Base-by-base conservation (phyloP, 768 basidiomycete genomes). In the Mrakia gelida region DNA sequence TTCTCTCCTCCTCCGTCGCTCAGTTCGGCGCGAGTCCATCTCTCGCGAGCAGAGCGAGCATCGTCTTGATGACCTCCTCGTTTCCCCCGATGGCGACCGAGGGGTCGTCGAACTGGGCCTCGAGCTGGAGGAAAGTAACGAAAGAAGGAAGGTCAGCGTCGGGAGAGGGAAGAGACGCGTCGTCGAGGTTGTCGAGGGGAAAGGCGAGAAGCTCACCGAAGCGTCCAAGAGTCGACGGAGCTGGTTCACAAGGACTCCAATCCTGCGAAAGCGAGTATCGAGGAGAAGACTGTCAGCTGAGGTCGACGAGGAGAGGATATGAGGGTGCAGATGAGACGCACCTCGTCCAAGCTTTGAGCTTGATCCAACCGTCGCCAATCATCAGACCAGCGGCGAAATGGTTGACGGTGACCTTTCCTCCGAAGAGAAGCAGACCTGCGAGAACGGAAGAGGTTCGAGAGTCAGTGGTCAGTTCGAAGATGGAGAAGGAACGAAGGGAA, bases 191-290 rank as follows among this genome's bases (percentile, higher is more conserved):
- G 45, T 13, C 23, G 62, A 6, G 13, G 16, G 16, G 16, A 32
- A 21, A 32, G 43, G 70, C 41, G 15, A 30, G 45, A 45, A 45
- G 45, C 76, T 45, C 7, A 78, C 73, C 32, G 73, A 79, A 30
- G 74, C 78, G 49, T 79, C 78, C 11, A 95, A 85, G 23, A 94
- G 84, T 73, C 89, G 88, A 71, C 93, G 91, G 80, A 56, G 41
- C 61, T 94, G 92, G 81, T 94, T 94, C 61, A 93, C 91, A 41
- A 97, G 87, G 16, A 94, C 90, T 2, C 94, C 94, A 71, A 96
- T 95, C 13, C 94, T 59, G n/a, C 3, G 26, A 11, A 11, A 11
- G 52, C 52, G 23, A 54, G n/a, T n/a, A 28, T 3, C 45, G 11
- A 45, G 45, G 15, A 26, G 26, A 59, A 15, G 54, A 56, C 18